These are phyloP conservation scores for Diaporthe capsici DNA, from an alignment of 2,329 filamentous ascomycete species.

Conservation along the genomic window DNA sequence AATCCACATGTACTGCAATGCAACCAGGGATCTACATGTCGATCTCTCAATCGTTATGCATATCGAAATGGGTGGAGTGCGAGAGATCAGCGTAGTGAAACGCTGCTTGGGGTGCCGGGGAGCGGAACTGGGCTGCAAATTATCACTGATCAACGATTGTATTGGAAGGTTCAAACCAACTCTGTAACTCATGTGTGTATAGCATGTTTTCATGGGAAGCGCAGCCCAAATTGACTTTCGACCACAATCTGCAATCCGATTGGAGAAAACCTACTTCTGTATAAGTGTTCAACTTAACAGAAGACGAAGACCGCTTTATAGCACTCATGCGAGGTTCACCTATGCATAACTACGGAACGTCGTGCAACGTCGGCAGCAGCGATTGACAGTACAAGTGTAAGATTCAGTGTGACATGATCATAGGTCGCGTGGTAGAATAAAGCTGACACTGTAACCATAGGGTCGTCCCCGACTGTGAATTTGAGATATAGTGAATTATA, in stretches of 20 bases:
- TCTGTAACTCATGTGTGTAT: neutral
- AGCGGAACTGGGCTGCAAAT: neutral
- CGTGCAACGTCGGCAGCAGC: too few species aligned
- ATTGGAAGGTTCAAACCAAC: neutral
- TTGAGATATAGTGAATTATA: too few species aligned
- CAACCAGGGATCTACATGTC: neutral
- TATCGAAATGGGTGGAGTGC: neutral
- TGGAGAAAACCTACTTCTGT: neutral
- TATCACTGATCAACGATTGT: neutral
- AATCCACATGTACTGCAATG: neutral
- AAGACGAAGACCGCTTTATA: neutral
- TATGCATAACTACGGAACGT: too few species aligned
- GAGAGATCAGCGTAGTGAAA: conserved; percentile 1
- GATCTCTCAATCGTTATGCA: neutral
- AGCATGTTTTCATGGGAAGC: neutral
- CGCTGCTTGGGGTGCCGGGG: neutral
- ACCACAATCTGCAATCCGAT: neutral
- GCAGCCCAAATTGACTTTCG: neutral
- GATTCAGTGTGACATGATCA: too few species aligned
- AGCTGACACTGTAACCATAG: too few species aligned
- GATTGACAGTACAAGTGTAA: too few species aligned
- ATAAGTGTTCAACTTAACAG: neutral
- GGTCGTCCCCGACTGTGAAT: too few species aligned
- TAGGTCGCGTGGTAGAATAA: too few species aligned
- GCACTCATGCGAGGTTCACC: neutral